phyloP scores from a whole-genome alignment of 108 stramenopile genomes.

The Mayamaea pseudoterrestris region DNA sequence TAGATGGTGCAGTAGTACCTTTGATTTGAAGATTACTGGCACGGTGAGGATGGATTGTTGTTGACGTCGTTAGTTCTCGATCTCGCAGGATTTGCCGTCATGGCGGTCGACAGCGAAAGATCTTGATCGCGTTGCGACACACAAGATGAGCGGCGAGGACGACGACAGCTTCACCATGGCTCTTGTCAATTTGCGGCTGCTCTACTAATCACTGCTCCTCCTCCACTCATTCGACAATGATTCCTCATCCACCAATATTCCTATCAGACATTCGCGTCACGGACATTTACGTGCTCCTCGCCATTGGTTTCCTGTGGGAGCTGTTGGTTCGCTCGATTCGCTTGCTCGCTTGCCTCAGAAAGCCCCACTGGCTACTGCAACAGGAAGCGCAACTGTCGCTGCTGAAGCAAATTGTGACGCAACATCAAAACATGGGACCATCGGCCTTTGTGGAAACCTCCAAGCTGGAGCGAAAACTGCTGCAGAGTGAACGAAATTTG shows the following conservation, averaged over 20 bases:
- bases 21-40: no score
- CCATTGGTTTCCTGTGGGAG: slow-evolving; percentile 40
- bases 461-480: slow-evolving; percentile 62
- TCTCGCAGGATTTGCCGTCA: no score
- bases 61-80: no score
- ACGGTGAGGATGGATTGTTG: no score
- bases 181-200: no score
- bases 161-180: no score
- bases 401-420: slow-evolving; percentile 36
- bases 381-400: slow-evolving; percentile 27
- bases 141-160: no score
- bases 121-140: no score
- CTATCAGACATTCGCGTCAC: slow-evolving; percentile 17
- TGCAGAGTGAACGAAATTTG: slow-evolving; percentile 54
- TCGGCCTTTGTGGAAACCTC: slow-evolving; percentile 73
- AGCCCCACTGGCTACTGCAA: slow-evolving; percentile 27
- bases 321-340: slow-evolving; percentile 23
- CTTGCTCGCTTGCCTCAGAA: slow-evolving; percentile 22
- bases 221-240: slow-evolving; percentile 8
- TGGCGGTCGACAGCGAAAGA: no score
- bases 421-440: slow-evolving; percentile 45
- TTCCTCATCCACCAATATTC: slow-evolving; percentile 44
- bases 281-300: slow-evolving; percentile 55
- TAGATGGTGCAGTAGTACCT: no score
- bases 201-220: background rate